Evolutionary conservation across 2,329 filamentous ascomycete genomes (phyloP).

Genomic region (Claviceps spartinae): DNA sequence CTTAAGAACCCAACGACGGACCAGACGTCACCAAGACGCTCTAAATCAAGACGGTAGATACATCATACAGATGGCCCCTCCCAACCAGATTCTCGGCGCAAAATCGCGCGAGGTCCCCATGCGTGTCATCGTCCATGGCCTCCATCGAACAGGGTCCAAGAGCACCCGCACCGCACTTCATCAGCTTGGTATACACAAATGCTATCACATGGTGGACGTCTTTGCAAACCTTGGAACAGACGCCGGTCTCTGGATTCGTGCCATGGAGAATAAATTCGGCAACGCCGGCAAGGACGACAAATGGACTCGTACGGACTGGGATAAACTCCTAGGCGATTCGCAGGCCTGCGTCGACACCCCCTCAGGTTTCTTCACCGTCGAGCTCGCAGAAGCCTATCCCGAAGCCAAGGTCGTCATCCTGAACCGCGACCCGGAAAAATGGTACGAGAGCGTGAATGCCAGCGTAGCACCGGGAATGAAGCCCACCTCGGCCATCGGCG

Average conservation of each 20-base stretch:
- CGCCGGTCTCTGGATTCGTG: conserved; percentile 17
- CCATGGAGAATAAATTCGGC: conserved; percentile 19
- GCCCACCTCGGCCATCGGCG: conserved; percentile 3
- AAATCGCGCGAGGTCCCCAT: conserved; percentile 23
- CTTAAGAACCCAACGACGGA: too few species aligned
- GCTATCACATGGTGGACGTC: conserved; percentile 17
- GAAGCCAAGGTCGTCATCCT: conserved; percentile 26
- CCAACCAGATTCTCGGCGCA: not conserved
- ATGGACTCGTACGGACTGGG: conserved; percentile 27
- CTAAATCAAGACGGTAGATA: too few species aligned
- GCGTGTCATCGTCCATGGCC: conserved; percentile 26
- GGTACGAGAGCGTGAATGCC: conserved; percentile 20
- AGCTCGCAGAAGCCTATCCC: conserved; percentile 21
- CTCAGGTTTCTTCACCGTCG: conserved; percentile 33
- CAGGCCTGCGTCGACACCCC: conserved; percentile 44
- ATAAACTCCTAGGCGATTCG: conserved; percentile 29
- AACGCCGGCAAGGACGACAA: conserved; percentile 11
- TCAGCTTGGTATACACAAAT: conserved; percentile 17
- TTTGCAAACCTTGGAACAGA: conserved; percentile 12
- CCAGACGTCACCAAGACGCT: too few species aligned
- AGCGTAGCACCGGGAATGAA: conserved; percentile 10
- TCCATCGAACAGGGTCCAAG: conserved; percentile 24
- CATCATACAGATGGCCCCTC: too few species aligned
- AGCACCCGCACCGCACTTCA: conserved; percentile 16
- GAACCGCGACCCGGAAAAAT: conserved; percentile 25